Evolutionary conservation across 208 protist species (phyloP), one percentile per base, ranked within the genome.

Genomic region (Leishmania tarentolae): DNA sequence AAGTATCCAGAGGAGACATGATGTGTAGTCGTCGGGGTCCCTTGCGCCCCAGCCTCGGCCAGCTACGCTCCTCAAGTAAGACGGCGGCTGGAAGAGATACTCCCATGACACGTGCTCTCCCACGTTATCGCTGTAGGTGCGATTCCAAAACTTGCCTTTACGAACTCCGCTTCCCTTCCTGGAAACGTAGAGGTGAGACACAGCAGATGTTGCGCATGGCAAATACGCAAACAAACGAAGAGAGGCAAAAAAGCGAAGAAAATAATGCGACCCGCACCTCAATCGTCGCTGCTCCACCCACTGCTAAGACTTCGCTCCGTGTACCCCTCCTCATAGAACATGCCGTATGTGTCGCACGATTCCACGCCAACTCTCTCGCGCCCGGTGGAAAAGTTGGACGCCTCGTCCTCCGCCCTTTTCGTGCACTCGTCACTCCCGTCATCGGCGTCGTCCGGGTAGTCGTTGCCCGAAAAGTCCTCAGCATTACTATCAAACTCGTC

Each of bases 401-500:
- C 37, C 79, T 61, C 75, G 35, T 31, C 66, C 7, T 75, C 59
- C 17, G 2, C 28, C 56, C 47, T 40, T 46, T 21, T 40, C 37
- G 50, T 82, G 77, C 37, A 82, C 71, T 87, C 72, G 35, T 61
- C 56, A 74, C 63, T 87, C 44, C 47, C 53, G 7, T 84, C 81
- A 24, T 87, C 90, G 0, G 82, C 84, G 63, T 94, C 88, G 42
- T 96, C 91, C 0, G 94, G 94, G 80, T 97, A 97, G 76, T 97
- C 94, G 80, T 97, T 97, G 31, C 84, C 89, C 17, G 89, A 93
- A 75, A 91, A 93, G 77, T 97, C 94, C 78, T 95, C 94, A 3
- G 94, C 94, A 69, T 97, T 97, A 83, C 94, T 97, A 84, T 97
- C 94, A 80, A 96, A 96, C 78, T 97, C 94, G 75, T 97, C 94